Evolutionary conservation across 2,329 filamentous ascomycete species (phyloP).

Genomic region (Emergomyces orientalis): DNA sequence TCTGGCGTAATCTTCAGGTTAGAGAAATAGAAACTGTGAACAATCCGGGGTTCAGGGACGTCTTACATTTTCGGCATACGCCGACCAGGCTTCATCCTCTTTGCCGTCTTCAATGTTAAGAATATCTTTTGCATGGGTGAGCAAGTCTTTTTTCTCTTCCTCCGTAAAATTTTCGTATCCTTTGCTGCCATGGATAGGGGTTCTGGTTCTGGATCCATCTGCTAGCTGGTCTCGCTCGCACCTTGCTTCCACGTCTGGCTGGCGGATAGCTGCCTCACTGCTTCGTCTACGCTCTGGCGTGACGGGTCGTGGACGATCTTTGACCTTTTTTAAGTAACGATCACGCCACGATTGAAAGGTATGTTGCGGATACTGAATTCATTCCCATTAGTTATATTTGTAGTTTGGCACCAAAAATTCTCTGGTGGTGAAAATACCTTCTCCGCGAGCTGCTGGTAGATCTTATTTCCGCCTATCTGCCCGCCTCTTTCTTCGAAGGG

Average conservation of each 20-base stretch:
- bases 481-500: conserved; percentile 26
- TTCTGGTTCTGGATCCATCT: not conserved
- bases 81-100: conserved; percentile 20
- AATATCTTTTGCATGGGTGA: conserved; percentile 18
- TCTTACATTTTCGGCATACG: conserved; percentile 18
- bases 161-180: conserved; percentile 15
- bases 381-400: not conserved
- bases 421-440: conserved; percentile 22
- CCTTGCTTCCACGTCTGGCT: not conserved
- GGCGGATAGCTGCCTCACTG: not conserved
- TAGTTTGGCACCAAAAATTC: not conserved
- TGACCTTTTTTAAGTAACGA: conserved; percentile 37
- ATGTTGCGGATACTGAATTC: conserved; percentile 34
- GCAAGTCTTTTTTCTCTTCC: conserved; percentile 19
- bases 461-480: conserved; percentile 32
- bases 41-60: not conserved
- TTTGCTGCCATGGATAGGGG: not conserved
- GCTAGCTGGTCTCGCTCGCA: not conserved
- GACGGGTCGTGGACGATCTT: conserved; percentile 29
- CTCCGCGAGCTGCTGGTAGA: conserved; percentile 38
- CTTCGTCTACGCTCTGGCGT: conserved; percentile 11
- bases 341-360: conserved; percentile 43
- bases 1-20: not conserved
- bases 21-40: not conserved
- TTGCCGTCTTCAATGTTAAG: conserved; percentile 14